These are phyloP conservation scores for Vicia villosa DNA, from an alignment of 306 rosid genomes.

Conservation along the genomic window DNA sequence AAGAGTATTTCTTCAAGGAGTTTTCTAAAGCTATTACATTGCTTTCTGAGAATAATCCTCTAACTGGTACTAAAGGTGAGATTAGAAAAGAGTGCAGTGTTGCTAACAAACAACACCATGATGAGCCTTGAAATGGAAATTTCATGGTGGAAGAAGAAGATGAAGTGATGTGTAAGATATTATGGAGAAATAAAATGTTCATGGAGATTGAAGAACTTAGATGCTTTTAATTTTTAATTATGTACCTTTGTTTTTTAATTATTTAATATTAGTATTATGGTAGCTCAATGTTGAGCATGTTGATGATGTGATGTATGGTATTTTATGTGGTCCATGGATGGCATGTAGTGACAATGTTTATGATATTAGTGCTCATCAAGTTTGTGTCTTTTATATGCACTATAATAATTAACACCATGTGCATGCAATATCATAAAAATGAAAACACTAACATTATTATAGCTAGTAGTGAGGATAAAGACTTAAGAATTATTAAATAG, in stretches of 20 bases:
- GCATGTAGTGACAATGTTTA: conserved; percentile 32
- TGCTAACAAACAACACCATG: conserved; percentile 72
- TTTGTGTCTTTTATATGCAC: neutral
- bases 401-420: neutral
- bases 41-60: conserved; percentile 95
- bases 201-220: conserved; percentile 17
- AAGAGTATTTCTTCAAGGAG: conserved; percentile 85
- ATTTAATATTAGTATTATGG: conserved; percentile 20
- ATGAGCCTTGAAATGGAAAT: neutral
- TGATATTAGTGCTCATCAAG: conserved; percentile 33
- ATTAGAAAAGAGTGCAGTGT: conserved; percentile 86
- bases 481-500: neutral
- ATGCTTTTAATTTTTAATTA: conserved; percentile 37
- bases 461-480: neutral
- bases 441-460: neutral
- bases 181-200: conserved; percentile 42
- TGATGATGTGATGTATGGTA: neutral
- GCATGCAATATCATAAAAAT: neutral
- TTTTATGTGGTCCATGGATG: conserved; percentile 36
- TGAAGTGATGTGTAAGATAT: conserved; percentile 35
- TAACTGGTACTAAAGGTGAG: conserved; percentile 88
- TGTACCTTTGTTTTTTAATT: conserved; percentile 27
- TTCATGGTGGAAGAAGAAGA: conserved; percentile 34
- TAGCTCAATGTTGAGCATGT: conserved; percentile 37
- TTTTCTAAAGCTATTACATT: conserved; percentile 74